phyloP scores from a whole-genome alignment of 164 flowering plant genomes.

The Tinospora cordifolia region DNA sequence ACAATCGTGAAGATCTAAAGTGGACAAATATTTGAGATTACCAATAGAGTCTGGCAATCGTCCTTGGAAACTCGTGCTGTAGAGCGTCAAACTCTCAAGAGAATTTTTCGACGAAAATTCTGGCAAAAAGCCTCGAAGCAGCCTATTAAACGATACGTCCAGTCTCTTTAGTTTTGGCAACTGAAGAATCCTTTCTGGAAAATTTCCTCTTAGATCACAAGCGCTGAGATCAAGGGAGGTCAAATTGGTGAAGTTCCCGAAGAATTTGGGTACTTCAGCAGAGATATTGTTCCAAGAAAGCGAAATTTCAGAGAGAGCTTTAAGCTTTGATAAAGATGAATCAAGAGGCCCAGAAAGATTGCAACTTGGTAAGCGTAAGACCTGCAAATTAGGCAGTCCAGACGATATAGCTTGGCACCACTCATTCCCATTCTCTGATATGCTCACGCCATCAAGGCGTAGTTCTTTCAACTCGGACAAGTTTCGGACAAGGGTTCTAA shows the following conservation, averaged over 20 bases:
- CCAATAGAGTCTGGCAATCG: slow-evolving; percentile 31
- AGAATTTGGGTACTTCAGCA: slow-evolving; percentile 24
- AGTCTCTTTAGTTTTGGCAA: slow-evolving; percentile 20
- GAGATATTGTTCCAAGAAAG: slow-evolving; percentile 27
- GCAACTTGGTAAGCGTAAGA: slow-evolving; percentile 29
- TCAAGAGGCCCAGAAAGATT: slow-evolving; percentile 24
- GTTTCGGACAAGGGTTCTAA: slow-evolving; percentile 18
- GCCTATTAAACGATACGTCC: slow-evolving; percentile 18
- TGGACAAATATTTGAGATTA: slow-evolving; percentile 23
- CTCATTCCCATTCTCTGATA: slow-evolving; percentile 22
- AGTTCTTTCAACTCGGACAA: slow-evolving; percentile 24
- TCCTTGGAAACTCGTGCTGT: slow-evolving; percentile 29
- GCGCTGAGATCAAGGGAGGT: slow-evolving; percentile 19
- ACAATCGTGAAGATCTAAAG: slow-evolving; percentile 23
- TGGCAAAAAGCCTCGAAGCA: slow-evolving; percentile 29
- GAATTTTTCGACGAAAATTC: slow-evolving; percentile 19
- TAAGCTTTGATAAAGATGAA: slow-evolving; percentile 17
- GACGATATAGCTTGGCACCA: slow-evolving; percentile 31
- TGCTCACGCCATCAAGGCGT: slow-evolving; percentile 27
- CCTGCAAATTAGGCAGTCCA: slow-evolving; percentile 24
- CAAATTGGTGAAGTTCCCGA: slow-evolving; percentile 28
- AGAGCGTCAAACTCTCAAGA: slow-evolving; percentile 22
- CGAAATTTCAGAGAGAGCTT: slow-evolving; percentile 16
- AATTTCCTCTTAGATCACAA: slow-evolving; percentile 27
- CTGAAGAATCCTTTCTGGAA: slow-evolving; percentile 26